A percentile compares a stretch with the other conserved stretches of the same genome.
phyloP scores from a whole-genome alignment of 305 asterid genomes.

The Nicotiana rustica region DNA sequence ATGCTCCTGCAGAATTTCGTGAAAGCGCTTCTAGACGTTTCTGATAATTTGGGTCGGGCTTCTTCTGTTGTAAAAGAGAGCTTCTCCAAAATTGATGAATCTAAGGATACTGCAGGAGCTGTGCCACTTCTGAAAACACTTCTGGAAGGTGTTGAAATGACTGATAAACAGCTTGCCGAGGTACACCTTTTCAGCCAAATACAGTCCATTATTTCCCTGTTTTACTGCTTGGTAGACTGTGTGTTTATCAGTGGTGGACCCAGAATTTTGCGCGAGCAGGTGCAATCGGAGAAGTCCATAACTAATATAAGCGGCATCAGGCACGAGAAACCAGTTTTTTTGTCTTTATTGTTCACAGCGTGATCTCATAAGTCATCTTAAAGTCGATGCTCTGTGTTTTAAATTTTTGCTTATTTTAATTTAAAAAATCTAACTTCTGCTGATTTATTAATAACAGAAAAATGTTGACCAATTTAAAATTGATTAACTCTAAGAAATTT shows the following conservation, averaged over 20 bases:
- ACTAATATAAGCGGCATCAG: no score
- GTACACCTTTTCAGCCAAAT: constrained; percentile 47
- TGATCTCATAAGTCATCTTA: no score
- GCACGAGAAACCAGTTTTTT: no score
- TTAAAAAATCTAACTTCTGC: no score
- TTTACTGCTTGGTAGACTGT: background rate
- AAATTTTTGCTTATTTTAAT: no score
- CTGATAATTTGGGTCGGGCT: constrained; percentile 95
- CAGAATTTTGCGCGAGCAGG: no score
- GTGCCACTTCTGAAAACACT: constrained; percentile 82
- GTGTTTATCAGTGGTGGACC: background rate
- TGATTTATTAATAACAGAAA: no score
- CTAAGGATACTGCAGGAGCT: constrained; percentile 74
- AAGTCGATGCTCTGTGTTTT: no score
- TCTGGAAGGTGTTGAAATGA: constrained; percentile 98
- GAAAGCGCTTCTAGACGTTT: constrained; percentile 81
- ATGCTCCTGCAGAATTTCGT: constrained; percentile 72
- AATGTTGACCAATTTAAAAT: no score
- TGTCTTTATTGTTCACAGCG: no score
- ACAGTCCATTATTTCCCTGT: constrained; percentile 19
- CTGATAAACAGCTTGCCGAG: constrained; percentile 94
- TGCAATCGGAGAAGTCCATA: no score
- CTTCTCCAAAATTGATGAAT: constrained; percentile 69
- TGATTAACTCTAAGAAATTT: no score
- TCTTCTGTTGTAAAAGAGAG: constrained; percentile 89